Conservation (phyloP, 2,329 filamentous ascomycete species). For the Thielaviopsis populi region DNA sequence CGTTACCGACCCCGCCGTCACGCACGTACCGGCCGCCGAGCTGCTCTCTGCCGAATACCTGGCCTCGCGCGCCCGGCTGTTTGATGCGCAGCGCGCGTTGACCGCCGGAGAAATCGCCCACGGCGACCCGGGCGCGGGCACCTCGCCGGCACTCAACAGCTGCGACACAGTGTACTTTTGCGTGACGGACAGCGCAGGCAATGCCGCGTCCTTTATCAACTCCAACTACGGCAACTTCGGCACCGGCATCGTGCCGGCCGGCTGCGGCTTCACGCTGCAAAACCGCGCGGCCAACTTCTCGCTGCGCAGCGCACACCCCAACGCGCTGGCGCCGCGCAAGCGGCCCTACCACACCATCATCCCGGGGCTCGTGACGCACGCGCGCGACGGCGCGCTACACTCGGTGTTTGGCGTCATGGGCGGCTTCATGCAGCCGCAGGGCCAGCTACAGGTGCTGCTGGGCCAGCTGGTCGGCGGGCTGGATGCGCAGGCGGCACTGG, state of each 20-base stretch:
- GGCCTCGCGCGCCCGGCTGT: slow-evolving; percentile 47
- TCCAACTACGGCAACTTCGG: slow-evolving; percentile 86
- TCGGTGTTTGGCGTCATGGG: slow-evolving; percentile 94
- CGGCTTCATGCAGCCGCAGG: slow-evolving; percentile 96
- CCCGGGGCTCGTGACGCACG: slow-evolving; percentile 73
- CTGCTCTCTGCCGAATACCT: slow-evolving; percentile 64
- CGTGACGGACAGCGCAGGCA: slow-evolving; percentile 65
- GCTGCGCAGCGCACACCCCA: slow-evolving; percentile 57
- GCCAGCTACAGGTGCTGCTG: slow-evolving; percentile 81
- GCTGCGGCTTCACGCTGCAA: slow-evolving; percentile 85
- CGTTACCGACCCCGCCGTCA: slow-evolving; percentile 66
- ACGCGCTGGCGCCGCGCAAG: slow-evolving; percentile 65
- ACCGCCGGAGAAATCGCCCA: slow-evolving; percentile 47
- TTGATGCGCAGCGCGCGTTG: slow-evolving; percentile 45
- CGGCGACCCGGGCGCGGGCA: slow-evolving; percentile 37
- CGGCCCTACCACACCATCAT: slow-evolving; percentile 97
- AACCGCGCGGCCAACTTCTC: slow-evolving; percentile 84
- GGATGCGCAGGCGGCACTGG: slow-evolving; percentile 74
- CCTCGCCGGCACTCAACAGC: slow-evolving; percentile 61
- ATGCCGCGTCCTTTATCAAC: slow-evolving; percentile 94
- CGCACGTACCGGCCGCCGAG: slow-evolving; percentile 51
- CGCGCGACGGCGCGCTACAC: slow-evolving; percentile 57
- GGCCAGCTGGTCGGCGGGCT: slow-evolving; percentile 75
- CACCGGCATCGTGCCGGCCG: slow-evolving; percentile 66
- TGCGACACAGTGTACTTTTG: slow-evolving; percentile 93